Percentiles rank a stretch among this genome's conserved stretches.
Conservation (phyloP, 768 basidiomycete species). For the Tricholoma flavovirens region DNA sequence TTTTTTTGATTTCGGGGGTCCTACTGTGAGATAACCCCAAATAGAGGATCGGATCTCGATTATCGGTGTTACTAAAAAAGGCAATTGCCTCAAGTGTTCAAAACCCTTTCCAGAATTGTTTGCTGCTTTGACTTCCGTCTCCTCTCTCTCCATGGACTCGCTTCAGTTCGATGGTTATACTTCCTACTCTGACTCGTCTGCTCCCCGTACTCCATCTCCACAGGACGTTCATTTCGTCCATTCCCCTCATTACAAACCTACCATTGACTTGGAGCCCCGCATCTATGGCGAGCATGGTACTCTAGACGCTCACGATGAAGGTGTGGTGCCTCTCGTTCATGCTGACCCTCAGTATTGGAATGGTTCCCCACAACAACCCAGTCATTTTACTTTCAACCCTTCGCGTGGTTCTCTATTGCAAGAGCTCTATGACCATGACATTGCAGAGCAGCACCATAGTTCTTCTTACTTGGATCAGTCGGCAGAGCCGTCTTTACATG, state of each 20-base stretch:
- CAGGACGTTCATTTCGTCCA: constrained; percentile 29
- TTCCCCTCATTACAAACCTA: constrained; percentile 20
- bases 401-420: constrained; percentile 52
- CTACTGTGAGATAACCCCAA: constrained; percentile 17
- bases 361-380: constrained; percentile 19
- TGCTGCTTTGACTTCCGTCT: constrained; percentile 8
- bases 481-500: constrained; percentile 21
- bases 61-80: background rate
- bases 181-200: constrained; percentile 62
- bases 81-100: background rate
- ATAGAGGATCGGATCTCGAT: background rate
- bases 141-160: constrained; percentile 31
- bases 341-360: constrained; percentile 30
- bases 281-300: constrained; percentile 46
- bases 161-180: constrained; percentile 55
- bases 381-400: constrained; percentile 24
- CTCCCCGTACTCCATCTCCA: constrained; percentile 74
- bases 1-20: constrained; percentile 13
- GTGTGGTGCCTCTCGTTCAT: constrained; percentile 37
- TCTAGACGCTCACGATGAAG: constrained; percentile 35
- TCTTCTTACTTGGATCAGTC: constrained; percentile 30
- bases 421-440: constrained; percentile 63
- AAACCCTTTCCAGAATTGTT: constrained; percentile 8
- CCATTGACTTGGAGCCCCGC: constrained; percentile 34
- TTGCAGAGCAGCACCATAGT: constrained; percentile 28